These are phyloP conservation scores for Exserohilum rostratum DNA, from an alignment of 2,329 filamentous ascomycete genomes.

Conservation along the genomic window DNA sequence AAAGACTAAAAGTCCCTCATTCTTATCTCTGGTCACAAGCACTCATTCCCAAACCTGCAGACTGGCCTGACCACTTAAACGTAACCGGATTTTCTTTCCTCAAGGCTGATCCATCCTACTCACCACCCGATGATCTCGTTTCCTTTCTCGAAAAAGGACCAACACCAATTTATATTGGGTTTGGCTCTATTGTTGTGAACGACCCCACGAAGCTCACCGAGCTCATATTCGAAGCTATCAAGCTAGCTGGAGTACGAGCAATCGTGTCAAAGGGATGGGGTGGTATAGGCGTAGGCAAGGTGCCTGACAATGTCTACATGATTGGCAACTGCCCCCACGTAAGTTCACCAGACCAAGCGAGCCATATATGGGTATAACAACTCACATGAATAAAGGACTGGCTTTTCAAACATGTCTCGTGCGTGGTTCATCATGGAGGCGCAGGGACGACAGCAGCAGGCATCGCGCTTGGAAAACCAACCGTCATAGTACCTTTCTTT, in stretches of 20 bases:
- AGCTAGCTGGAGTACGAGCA: constrained; percentile 48
- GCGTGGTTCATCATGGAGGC: constrained; percentile 65
- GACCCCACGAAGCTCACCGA: constrained; percentile 54
- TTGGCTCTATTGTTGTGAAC: constrained; percentile 63
- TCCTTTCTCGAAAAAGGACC: constrained; percentile 57
- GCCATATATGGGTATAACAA: no score
- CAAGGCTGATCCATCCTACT: constrained; percentile 45
- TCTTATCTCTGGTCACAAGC: constrained; percentile 57
- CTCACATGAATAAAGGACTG: constrained; percentile 48
- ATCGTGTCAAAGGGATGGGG: constrained; percentile 64
- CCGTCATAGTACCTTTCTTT: constrained; percentile 63
- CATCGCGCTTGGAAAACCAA: constrained; percentile 58
- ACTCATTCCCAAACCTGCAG: constrained; percentile 30
- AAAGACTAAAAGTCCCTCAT: constrained; percentile 50
- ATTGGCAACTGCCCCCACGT: constrained; percentile 61
- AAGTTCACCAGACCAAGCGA: not conserved
- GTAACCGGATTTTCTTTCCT: constrained; percentile 57
- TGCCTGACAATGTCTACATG: constrained; percentile 54
- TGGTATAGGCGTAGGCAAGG: constrained; percentile 43
- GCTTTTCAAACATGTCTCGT: constrained; percentile 62
- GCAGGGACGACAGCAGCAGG: constrained; percentile 65
- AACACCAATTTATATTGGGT: constrained; percentile 62
- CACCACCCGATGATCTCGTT: constrained; percentile 49
- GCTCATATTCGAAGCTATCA: constrained; percentile 57
- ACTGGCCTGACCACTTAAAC: constrained; percentile 41